phyloP scores from a whole-genome alignment of 306 rosid genomes.

The Geum urbanum region DNA sequence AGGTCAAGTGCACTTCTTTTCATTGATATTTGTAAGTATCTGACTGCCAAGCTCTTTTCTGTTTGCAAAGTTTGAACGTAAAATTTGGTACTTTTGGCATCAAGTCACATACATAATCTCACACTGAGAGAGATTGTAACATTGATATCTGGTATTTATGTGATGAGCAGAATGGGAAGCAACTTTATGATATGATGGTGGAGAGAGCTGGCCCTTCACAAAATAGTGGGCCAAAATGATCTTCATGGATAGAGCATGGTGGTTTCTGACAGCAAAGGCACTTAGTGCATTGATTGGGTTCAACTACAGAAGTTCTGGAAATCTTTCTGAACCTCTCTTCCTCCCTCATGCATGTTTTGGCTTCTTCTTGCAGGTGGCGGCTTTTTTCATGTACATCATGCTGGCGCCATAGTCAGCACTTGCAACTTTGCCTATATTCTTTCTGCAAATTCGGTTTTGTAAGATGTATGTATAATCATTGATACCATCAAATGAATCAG shows the following conservation, averaged over 20 bases:
- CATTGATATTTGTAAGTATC: constrained; percentile 78
- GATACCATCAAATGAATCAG: background rate
- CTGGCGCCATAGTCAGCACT: background rate
- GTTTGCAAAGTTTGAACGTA: background rate
- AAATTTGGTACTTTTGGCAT: too few species aligned
- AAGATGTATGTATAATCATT: background rate
- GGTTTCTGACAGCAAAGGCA: constrained; percentile 1
- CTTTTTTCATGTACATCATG: too few species aligned
- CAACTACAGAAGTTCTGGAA: background rate
- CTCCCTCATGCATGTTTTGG: background rate
- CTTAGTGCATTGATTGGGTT: background rate
- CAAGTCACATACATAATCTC: too few species aligned
- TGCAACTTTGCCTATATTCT: background rate
- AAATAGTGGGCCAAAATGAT: constrained; percentile 59
- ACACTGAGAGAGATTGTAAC: constrained; percentile 18
- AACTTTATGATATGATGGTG: constrained; percentile 82
- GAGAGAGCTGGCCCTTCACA: constrained; percentile 95
- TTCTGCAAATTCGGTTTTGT: background rate
- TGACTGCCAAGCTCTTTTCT: background rate
- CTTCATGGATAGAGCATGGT: constrained; percentile 14
- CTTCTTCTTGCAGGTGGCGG: background rate
- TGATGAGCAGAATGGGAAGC: constrained; percentile 79
- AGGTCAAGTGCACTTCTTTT: constrained; percentile 95
- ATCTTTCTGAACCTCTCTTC: background rate
- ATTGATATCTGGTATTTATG: constrained; percentile 4